Evolutionary conservation across 306 rosid species (phyloP).

Genomic region (Prunus salicina): DNA sequence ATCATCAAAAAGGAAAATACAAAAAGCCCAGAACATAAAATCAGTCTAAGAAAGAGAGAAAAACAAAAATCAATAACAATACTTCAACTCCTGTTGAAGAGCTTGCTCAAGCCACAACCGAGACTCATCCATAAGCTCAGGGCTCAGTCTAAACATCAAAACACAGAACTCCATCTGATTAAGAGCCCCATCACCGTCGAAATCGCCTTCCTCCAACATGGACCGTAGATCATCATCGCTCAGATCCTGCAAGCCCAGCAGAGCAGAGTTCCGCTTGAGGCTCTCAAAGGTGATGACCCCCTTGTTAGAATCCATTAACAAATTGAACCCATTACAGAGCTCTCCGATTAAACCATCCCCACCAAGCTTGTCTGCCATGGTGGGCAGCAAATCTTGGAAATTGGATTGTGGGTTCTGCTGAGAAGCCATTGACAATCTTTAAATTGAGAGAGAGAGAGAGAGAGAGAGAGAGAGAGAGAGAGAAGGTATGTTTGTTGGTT

Average conservation of each 20-base stretch:
- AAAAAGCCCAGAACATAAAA: conserved; percentile 7
- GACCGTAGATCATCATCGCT: conserved; percentile 62
- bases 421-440: conserved; percentile 33
- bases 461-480: not conserved
- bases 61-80: conserved; percentile 12
- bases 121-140: conserved; percentile 79
- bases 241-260: conserved; percentile 59
- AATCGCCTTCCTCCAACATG: conserved; percentile 76
- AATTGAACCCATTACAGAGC: conserved; percentile 67
- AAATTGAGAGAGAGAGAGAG: not conserved
- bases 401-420: conserved; percentile 35
- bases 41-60: not conserved
- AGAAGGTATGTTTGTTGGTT: not conserved
- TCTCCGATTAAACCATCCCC: conserved; percentile 76
- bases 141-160: conserved; percentile 87
- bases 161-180: conserved; percentile 86
- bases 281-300: conserved; percentile 75
- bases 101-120: conserved; percentile 54
- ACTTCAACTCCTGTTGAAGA: conserved; percentile 44
- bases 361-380: conserved; percentile 78
- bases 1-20: not conserved
- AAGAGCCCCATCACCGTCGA: conserved; percentile 83
- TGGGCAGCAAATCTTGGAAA: conserved; percentile 67
- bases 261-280: conserved; percentile 65
- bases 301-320: conserved; percentile 51